These are phyloP conservation scores for Lanmaoa pseudosensibilis DNA, from an alignment of 768 basidiomycete genomes.

Conservation along the genomic window DNA sequence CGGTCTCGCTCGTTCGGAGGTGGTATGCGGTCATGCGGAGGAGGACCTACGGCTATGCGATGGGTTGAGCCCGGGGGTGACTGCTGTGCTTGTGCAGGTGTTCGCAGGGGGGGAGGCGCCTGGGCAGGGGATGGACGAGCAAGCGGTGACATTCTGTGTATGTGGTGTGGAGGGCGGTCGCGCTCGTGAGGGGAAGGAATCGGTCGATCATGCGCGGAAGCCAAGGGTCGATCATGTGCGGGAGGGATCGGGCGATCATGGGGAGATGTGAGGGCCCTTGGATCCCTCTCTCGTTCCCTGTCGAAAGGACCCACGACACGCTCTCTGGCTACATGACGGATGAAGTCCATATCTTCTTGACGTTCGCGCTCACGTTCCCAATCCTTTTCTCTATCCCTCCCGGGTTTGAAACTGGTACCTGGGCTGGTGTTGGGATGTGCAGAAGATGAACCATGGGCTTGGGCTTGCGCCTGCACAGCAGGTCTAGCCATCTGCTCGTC, in stretches of 20 bases:
- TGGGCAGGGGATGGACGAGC: slow-evolving; percentile 22
- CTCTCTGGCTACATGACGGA: slow-evolving; percentile 27
- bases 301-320: slow-evolving; percentile 23
- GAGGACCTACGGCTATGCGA: slow-evolving; percentile 20
- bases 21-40: slow-evolving; percentile 25
- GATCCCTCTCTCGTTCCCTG: slow-evolving; percentile 31
- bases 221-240: slow-evolving; percentile 21
- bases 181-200: slow-evolving; percentile 29
- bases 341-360: slow-evolving; percentile 29
- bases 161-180: slow-evolving; percentile 20
- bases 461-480: slow-evolving; percentile 15
- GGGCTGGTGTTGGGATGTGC: slow-evolving; percentile 26
- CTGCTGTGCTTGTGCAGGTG: slow-evolving; percentile 18
- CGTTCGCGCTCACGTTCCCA: slow-evolving; percentile 33
- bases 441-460: slow-evolving; percentile 18
- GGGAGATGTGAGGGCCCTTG: slow-evolving; percentile 19
- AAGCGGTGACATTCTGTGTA: slow-evolving; percentile 28
- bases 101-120: slow-evolving; percentile 12
- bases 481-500: slow-evolving; percentile 31
- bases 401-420: slow-evolving; percentile 19
- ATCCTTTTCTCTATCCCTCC: slow-evolving; percentile 30
- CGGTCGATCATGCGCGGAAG: slow-evolving; percentile 24
- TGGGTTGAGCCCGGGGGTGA: slow-evolving; percentile 27
- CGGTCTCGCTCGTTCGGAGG: slow-evolving; percentile 28
- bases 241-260: slow-evolving; percentile 25